These are phyloP conservation scores for Ceratocystis papillata DNA, from an alignment of 2,329 filamentous ascomycete genomes.

Conservation along the genomic window DNA sequence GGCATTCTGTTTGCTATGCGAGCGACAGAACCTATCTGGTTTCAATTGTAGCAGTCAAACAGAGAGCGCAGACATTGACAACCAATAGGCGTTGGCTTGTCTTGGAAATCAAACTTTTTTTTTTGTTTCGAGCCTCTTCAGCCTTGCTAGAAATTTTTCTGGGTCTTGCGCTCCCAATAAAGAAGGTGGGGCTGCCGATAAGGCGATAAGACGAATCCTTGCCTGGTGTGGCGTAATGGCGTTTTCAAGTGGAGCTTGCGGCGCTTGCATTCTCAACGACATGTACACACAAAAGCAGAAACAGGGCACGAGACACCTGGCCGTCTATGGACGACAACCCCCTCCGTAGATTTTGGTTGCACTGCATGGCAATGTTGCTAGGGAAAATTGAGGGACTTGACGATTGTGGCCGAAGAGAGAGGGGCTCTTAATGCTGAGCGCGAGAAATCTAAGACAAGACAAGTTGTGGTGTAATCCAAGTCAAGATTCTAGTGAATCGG, in stretches of 20 bases:
- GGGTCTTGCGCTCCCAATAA: slow-evolving; percentile 19
- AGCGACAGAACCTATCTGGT: neutral
- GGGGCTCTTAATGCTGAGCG: too few species aligned
- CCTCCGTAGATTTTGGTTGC: too few species aligned
- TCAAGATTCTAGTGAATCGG: too few species aligned
- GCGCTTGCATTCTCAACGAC: neutral
- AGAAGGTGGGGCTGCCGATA: slow-evolving; percentile 22
- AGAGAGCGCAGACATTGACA: neutral
- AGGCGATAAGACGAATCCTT: neutral
- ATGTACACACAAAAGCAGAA: neutral
- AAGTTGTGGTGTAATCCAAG: too few species aligned
- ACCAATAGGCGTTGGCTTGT: too few species aligned
- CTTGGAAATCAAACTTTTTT: slow-evolving; percentile 2
- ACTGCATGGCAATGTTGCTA: too few species aligned
- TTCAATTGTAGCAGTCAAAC: neutral
- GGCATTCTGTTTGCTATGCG: slow-evolving; percentile 37
- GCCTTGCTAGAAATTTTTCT: slow-evolving; percentile 23
- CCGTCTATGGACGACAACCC: neutral
- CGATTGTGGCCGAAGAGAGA: too few species aligned
- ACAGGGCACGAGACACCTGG: neutral
- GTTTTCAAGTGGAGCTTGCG: neutral
- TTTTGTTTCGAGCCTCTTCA: slow-evolving; percentile 6
- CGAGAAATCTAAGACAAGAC: too few species aligned
- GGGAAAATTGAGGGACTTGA: too few species aligned
- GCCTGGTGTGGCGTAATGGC: neutral